Base-by-base conservation (phyloP, 306 rosid species). In the Cicer judaicum region DNA sequence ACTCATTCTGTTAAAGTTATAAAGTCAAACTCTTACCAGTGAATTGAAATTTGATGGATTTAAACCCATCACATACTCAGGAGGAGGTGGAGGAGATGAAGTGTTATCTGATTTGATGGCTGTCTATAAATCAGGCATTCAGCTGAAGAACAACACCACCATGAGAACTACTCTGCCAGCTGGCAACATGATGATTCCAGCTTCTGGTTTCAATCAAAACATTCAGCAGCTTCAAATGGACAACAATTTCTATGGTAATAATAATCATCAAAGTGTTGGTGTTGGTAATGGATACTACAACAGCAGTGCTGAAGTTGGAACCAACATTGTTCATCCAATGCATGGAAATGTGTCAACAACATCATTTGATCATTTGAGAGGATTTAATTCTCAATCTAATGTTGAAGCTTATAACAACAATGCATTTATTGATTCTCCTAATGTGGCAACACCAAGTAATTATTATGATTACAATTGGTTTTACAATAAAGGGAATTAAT, bases 341-440 rank as follows among this genome's bases (percentile, higher is more conserved):
- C 16, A 48, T 39, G 43, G 1, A 41, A 24, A n/a, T 61, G 43
- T 49, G 1, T 34, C 78, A 29, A 2, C 38, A 38, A 7, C 62
- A 10, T 6, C 64, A 18, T 13, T 8, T 0, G 78, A 62, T 69
- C 46, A 64, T 11, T 43, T 56, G 41, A 16, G 29, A 7, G 5
- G 15, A 41, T 21, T 64, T 11, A 7, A 34, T 54, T n/a, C 75
- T 24, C 70, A 47, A 66, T 14, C 9, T 73, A 64, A 79, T 64
- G 43, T 1, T 34, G 69, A 41, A 34, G 29, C 61, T n/a, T 15
- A 67, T 6, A 54, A 18, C 15, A 42, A 38, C 29, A 18, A 18
- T 60, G 11, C 41, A 10, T 64, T 64, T 4, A 7, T 79, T 11
- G 74, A 72, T 18, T 46, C 74, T 78, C 18, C 50, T 10, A 4